A percentile compares a stretch with the other conserved stretches of the same genome.
These are phyloP conservation scores for Sicyos baderoa DNA, from an alignment of 306 rosid species.

Conservation along the genomic window DNA sequence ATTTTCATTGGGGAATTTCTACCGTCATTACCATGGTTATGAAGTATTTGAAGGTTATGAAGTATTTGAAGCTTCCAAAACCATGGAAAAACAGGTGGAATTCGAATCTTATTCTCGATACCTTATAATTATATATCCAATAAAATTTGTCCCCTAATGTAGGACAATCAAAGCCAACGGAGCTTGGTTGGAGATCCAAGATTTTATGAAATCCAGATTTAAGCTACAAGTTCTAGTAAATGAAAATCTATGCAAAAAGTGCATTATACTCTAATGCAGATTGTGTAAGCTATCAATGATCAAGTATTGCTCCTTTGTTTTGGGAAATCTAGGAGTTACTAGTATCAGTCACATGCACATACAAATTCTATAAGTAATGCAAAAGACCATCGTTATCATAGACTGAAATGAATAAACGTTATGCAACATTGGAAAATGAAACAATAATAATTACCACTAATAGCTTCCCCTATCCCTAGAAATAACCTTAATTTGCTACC, in stretches of 20 bases:
- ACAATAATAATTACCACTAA: background rate
- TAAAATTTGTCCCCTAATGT: background rate
- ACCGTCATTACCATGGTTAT: background rate
- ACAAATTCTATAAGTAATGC: background rate
- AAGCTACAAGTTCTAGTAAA: background rate
- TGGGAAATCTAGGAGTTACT: background rate
- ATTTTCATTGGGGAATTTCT: background rate
- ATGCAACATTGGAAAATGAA: background rate
- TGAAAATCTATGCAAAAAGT: background rate
- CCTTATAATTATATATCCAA: background rate
- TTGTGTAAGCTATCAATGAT: background rate
- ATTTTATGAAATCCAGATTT: background rate
- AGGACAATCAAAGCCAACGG: background rate
- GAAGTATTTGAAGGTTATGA: background rate
- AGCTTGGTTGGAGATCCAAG: background rate
- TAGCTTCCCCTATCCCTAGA: background rate
- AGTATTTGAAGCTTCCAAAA: background rate
- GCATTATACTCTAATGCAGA: background rate
- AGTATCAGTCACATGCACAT: background rate
- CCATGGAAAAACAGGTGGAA: background rate
- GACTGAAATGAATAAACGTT: slow-evolving; percentile 1
- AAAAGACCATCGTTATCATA: background rate
- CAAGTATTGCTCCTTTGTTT: background rate
- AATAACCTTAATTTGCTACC: background rate
- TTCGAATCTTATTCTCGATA: background rate